Evolutionary conservation across 495 filamentous ascomycete genomes (phyloP).

Genomic region (Rhypophila decipiens): DNA sequence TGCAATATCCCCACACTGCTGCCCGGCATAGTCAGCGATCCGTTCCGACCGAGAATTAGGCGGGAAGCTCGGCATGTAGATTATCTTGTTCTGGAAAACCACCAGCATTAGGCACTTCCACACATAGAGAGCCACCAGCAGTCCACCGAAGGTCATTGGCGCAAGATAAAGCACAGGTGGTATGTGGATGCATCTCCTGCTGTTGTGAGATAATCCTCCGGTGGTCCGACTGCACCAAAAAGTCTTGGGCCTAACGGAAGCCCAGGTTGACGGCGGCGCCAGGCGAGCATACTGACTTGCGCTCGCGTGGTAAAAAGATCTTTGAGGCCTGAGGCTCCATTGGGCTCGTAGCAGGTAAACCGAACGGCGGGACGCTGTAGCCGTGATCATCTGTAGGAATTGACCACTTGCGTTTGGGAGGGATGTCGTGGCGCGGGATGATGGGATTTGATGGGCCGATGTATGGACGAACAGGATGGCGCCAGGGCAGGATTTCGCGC

Average conservation of each 20-base stretch:
- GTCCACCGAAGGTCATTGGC: constrained; percentile 58
- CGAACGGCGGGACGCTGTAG: constrained; percentile 4
- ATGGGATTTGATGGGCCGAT: background rate
- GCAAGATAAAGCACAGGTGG: constrained; percentile 51
- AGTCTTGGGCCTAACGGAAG: constrained; percentile 1
- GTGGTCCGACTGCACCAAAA: background rate
- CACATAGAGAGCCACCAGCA: constrained; percentile 61
- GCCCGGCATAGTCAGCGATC: constrained; percentile 51
- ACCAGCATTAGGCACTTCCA: constrained; percentile 82
- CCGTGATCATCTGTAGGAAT: constrained; percentile 1
- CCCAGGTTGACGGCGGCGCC: constrained; percentile 4
- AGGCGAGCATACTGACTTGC: constrained; percentile 3
- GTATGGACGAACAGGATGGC: constrained; percentile 1
- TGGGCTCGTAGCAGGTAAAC: constrained; percentile 1
- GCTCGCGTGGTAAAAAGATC: constrained; percentile 8
- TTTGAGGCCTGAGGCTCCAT: background rate
- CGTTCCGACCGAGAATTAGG: constrained; percentile 52
- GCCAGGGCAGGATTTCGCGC: constrained; percentile 12
- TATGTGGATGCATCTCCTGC: constrained; percentile 35
- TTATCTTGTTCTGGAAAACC: constrained; percentile 74
- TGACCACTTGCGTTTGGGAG: constrained; percentile 8
- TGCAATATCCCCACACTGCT: constrained; percentile 48
- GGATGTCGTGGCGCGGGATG: constrained; percentile 9
- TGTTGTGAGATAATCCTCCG: background rate
- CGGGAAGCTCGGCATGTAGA: constrained; percentile 72